Evolutionary conservation across 352 stramenopile genomes (phyloP).

Genomic region (Phytophthora pini): DNA sequence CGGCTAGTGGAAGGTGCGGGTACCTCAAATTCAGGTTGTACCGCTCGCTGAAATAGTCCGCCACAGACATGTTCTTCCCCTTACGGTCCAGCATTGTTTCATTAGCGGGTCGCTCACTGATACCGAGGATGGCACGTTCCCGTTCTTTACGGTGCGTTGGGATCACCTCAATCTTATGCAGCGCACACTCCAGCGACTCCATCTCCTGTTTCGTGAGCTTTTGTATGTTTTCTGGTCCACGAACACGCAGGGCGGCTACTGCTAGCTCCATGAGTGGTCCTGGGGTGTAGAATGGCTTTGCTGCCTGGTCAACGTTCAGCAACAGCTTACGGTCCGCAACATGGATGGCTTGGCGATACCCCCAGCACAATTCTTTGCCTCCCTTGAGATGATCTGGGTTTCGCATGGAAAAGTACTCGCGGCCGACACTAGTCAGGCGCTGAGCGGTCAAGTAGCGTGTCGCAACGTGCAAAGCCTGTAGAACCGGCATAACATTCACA

Average conservation of each 20-base stretch:
- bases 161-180: conserved; percentile 60
- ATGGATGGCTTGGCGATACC: conserved; percentile 72
- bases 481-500: conserved; percentile 56
- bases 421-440: conserved; percentile 57
- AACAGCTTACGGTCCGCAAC: conserved; percentile 58
- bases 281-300: conserved; percentile 61
- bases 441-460: conserved; percentile 58
- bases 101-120: conserved; percentile 41
- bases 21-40: conserved; percentile 67
- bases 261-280: conserved; percentile 55
- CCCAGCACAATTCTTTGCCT: conserved; percentile 72
- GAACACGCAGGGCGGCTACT: conserved; percentile 40
- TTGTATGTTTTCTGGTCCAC: conserved; percentile 36
- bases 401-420: conserved; percentile 63
- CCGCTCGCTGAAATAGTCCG: conserved; percentile 53
- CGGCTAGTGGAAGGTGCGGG: conserved; percentile 52
- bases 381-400: conserved; percentile 35
- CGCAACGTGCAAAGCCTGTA: conserved; percentile 72
- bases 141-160: conserved; percentile 67
- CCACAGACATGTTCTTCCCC: conserved; percentile 51
- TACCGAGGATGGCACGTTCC: conserved; percentile 51
- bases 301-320: conserved; percentile 72
- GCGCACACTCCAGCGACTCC: conserved; percentile 34
- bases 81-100: conserved; percentile 46
- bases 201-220: conserved; percentile 46